Evolutionary conservation across 2,329 filamentous ascomycete species (phyloP).

Genomic region (Cordyceps cicadae): DNA sequence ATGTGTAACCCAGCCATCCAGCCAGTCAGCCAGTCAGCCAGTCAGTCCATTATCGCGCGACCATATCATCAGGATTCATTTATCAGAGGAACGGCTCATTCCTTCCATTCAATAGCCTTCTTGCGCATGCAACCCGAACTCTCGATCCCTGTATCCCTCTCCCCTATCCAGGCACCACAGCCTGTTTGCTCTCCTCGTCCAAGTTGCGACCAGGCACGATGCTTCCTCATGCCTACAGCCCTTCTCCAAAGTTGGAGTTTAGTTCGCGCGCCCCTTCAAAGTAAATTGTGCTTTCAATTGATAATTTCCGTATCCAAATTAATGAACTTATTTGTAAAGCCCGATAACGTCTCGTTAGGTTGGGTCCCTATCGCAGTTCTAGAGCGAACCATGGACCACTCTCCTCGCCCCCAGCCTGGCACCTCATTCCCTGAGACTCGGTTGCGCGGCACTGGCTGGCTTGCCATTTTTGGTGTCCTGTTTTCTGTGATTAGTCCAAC

Average conservation of each 20-base stretch:
- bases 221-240: neutral
- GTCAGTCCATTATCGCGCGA: neutral
- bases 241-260: neutral
- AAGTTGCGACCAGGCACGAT: neutral
- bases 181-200: neutral
- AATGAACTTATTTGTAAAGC: neutral
- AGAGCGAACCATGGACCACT: too few species aligned
- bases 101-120: neutral
- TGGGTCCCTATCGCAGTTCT: too few species aligned
- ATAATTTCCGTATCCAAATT: neutral
- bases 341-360: neutral
- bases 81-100: neutral
- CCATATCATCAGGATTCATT: neutral
- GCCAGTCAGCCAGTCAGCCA: neutral
- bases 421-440: neutral
- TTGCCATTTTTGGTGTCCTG: slow-evolving; percentile 1
- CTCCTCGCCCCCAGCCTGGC: neutral
- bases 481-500: neutral
- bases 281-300: neutral
- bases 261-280: neutral
- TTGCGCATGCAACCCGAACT: neutral
- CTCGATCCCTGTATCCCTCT: neutral
- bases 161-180: neutral
- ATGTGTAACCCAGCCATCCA: too few species aligned
- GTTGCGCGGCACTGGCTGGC: neutral